Base-by-base conservation (phyloP, 176 grass and related monocot genomes). In the Olyra latifolia region DNA sequence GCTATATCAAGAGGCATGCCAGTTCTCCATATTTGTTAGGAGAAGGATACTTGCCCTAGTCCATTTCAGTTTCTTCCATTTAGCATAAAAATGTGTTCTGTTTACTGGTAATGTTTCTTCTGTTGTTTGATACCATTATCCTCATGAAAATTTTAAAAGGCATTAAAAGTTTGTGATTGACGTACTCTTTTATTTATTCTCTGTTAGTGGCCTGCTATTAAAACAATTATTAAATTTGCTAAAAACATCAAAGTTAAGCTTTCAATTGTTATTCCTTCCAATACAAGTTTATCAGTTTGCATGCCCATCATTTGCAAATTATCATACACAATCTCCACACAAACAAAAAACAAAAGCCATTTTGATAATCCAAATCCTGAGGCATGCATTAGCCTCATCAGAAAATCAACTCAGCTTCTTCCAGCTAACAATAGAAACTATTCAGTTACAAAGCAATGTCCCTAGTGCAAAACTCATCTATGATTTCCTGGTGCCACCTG, bases 201-300 rank as follows among this genome's bases (percentile, higher is more conserved):
- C 44, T 17, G 9, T 2, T 0, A 47, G 45, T 47, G 10, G 24
- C 69, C 40, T 39, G 45, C 14, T 61, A 69, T 53, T 62, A 53
- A 10, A 71, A 49, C 4, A 85, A 6, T 44, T 2, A 71, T 63
- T 61, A 30, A 68, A 45, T 76, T 67, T 27, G 4, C 28, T 40
- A 10, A 73, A 77, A 84, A 52, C 35, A 12, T 20, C 29, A 42
- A 39, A 30, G 55, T 8, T 53, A 79, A 32, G 47, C 24, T 78
- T 23, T 17, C 10, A 30, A 63, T 52, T 54, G 17, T 20, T 20
- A 41, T 41, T 45, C 57, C 22, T 69, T 50, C 7, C 32, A 44
- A 72, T 79, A 56, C 40, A 49, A 22, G 22, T 62, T 72, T 28
- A 74, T 79, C 60, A 60, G 25, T 55, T 87, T 20, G 5, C 41